Conservation (phyloP, 192 early-diverging fungal genomes). For the Coemansia sp. region DNA sequence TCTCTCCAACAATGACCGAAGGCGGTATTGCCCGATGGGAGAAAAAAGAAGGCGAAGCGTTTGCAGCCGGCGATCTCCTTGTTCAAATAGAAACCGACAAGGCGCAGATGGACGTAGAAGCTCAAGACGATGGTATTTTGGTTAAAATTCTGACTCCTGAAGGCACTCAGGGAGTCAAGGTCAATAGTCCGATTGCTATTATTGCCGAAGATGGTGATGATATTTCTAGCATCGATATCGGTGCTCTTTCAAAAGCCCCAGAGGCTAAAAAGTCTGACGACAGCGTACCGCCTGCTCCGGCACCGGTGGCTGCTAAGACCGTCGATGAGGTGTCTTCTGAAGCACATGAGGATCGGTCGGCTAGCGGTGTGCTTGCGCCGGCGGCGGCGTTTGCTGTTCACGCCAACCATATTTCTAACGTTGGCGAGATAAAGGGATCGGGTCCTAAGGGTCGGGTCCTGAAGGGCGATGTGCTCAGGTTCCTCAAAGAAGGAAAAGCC, state of each 20-base stretch:
- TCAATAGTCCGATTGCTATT: conserved; percentile 79
- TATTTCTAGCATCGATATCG: conserved; percentile 74
- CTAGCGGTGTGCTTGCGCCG: conserved; percentile 34
- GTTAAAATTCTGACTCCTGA: conserved; percentile 87
- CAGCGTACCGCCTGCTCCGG: background rate
- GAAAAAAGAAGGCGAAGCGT: conserved; percentile 88
- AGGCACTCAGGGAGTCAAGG: conserved; percentile 66
- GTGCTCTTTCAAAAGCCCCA: conserved; percentile 30
- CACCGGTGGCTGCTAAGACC: conserved; percentile 5
- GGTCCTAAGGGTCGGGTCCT: conserved; percentile 72
- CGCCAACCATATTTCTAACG: conserved; percentile 46
- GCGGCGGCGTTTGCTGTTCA: conserved; percentile 53
- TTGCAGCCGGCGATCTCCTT: conserved; percentile 88
- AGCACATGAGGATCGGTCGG: conserved; percentile 15
- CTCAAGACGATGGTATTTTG: conserved; percentile 95
- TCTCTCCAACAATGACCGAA: conserved; percentile 98
- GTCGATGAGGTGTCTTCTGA: conserved; percentile 28
- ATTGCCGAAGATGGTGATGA: conserved; percentile 90
- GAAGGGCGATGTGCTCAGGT: conserved; percentile 75
- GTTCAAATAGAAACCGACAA: conserved; percentile 98
- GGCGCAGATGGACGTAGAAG: conserved; percentile 99
- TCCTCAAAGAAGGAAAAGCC: conserved; percentile 57
- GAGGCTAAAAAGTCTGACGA: no score
- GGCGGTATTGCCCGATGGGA: conserved; percentile 93
- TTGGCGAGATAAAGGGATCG: conserved; percentile 54